Evolutionary conservation across 1,284 basidiomycete species (phyloP).

Genomic region (Pisolithus thermaeus): DNA sequence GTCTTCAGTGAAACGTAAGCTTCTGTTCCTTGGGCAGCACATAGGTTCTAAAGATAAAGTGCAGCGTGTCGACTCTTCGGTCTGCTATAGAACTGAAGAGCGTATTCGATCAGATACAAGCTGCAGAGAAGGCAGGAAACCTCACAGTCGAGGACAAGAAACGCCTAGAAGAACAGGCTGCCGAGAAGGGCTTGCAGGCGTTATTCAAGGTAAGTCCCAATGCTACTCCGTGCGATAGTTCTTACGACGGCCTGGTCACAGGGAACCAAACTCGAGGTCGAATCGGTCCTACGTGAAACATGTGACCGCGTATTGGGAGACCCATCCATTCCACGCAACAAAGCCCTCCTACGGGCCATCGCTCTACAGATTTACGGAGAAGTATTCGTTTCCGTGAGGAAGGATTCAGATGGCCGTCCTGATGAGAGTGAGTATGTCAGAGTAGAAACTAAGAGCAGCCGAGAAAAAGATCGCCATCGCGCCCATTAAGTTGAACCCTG

Average conservation of each 20-base stretch:
- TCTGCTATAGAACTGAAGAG: slow-evolving; percentile 90
- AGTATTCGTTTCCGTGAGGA: slow-evolving; percentile 64
- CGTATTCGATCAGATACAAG: slow-evolving; percentile 94
- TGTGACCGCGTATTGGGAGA: slow-evolving; percentile 83
- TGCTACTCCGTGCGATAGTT: neutral
- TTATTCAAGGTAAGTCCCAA: slow-evolving; percentile 70
- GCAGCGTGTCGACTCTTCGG: slow-evolving; percentile 80
- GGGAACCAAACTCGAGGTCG: slow-evolving; percentile 94
- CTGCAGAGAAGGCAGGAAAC: slow-evolving; percentile 84
- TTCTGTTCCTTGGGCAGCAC: neutral
- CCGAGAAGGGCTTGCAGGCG: slow-evolving; percentile 89
- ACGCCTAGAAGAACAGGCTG: slow-evolving; percentile 92
- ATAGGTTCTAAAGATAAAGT: slow-evolving; percentile 5
- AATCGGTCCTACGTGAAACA: slow-evolving; percentile 89
- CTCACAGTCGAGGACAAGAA: slow-evolving; percentile 82
- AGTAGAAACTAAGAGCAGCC: slow-evolving; percentile 69
- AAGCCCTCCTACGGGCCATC: slow-evolving; percentile 70
- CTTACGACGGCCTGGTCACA: slow-evolving; percentile 22
- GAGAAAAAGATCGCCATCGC: slow-evolving; percentile 33
- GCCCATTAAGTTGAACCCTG: slow-evolving; percentile 7
- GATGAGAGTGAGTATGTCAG: slow-evolving; percentile 79
- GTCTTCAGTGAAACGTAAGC: slow-evolving; percentile 89
- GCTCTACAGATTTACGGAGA: slow-evolving; percentile 83
- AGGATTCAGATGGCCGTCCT: slow-evolving; percentile 44
- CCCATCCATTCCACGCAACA: slow-evolving; percentile 46